Evolutionary conservation across 2,329 filamentous ascomycete species (phyloP).

Genomic region (Curvularia eragrostidis): DNA sequence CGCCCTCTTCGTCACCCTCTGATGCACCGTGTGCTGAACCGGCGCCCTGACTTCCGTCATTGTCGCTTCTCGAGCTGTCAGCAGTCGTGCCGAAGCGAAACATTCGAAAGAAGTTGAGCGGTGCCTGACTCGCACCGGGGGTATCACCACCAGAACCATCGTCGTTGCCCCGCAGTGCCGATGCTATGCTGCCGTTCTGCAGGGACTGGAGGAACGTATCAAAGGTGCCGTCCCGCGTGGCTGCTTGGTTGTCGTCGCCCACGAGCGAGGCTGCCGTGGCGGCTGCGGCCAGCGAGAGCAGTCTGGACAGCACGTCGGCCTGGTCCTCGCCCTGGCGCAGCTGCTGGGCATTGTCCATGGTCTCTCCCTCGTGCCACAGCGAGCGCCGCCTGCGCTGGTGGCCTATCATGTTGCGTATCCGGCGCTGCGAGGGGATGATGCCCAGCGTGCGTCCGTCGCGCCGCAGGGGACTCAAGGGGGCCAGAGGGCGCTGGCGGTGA

Average conservation of each 20-base stretch:
- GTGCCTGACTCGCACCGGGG: conserved; percentile 54
- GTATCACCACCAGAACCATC: conserved; percentile 50
- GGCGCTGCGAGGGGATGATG: conserved; percentile 46
- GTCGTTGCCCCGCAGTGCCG: conserved; percentile 57
- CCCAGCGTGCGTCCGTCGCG: conserved; percentile 45
- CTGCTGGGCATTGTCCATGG: conserved; percentile 37
- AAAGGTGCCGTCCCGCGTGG: conserved; percentile 67
- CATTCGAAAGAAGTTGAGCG: conserved; percentile 72
- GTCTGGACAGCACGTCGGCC: conserved; percentile 65
- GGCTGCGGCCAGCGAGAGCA: conserved; percentile 68
- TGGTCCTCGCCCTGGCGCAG: conserved; percentile 65
- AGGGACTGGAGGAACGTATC: conserved; percentile 69
- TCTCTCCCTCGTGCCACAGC: conserved; percentile 46
- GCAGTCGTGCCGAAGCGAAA: conserved; percentile 68
- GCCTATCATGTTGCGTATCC: conserved; percentile 53
- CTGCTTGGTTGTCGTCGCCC: conserved; percentile 63
- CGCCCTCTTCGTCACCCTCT: conserved; percentile 50
- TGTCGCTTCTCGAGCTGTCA: conserved; percentile 20
- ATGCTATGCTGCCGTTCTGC: conserved; percentile 66
- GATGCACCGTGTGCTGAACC: conserved; percentile 26
- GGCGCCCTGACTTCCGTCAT: conserved; percentile 31
- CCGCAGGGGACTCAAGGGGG: conserved; percentile 30
- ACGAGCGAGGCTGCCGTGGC: conserved; percentile 70
- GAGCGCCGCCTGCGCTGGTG: conserved; percentile 60
- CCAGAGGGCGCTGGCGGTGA: conserved; percentile 26